Conservation (phyloP, 495 filamentous ascomycete genomes). For the Penicillium arizonense region DNA sequence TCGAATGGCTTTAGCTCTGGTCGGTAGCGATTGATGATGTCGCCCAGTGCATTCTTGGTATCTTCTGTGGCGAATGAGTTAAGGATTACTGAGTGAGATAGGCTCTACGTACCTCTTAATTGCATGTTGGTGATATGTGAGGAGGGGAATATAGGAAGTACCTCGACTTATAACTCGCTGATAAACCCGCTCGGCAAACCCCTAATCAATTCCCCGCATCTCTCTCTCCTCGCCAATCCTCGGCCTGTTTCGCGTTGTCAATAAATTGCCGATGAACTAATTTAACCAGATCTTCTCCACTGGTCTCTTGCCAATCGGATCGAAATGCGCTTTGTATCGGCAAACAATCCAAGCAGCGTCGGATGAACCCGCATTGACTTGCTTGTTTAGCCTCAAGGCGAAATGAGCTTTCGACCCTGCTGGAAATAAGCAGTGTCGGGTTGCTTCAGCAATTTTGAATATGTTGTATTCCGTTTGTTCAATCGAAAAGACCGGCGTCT, state of each 20-base stretch:
- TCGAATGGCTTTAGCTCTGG: constrained; percentile 41
- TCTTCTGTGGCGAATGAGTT: background rate
- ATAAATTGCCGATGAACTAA: no score
- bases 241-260: background rate
- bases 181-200: background rate
- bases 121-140: background rate
- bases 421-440: no score
- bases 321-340: no score
- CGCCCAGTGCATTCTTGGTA: background rate
- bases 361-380: no score
- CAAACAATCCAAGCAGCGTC: no score
- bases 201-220: constrained; percentile 1
- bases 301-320: no score
- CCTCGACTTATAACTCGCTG: background rate
- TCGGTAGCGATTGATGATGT: constrained; percentile 14
- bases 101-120: background rate
- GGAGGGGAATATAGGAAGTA: background rate
- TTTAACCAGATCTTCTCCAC: no score
- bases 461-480: no score
- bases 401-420: no score
- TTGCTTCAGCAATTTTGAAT: no score
- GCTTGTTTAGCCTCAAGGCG: no score
- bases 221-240: background rate
- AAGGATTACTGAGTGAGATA: background rate
- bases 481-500: no score